Percentiles rank a stretch among this genome's conserved stretches.
Conservation (phyloP, 1,284 basidiomycete species). For the Bondarzewia mesenterica region DNA sequence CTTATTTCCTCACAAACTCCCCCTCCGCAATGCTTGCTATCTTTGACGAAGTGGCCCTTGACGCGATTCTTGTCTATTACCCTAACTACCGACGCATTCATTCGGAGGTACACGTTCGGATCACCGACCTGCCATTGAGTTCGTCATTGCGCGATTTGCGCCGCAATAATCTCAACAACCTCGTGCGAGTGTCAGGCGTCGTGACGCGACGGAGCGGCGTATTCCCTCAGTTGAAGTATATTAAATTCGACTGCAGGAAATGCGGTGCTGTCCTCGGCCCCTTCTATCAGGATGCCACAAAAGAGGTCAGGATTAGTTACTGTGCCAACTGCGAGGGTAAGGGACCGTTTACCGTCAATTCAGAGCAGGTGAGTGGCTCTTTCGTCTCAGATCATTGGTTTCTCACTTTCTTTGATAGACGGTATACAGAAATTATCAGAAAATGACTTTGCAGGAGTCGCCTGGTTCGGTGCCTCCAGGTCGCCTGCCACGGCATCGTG, state of each 20-base stretch:
- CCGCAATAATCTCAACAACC: conserved; percentile 87
- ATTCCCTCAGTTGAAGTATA: conserved; percentile 98
- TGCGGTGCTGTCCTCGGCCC: conserved; percentile 91
- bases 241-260: conserved; percentile 96
- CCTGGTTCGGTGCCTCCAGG: conserved; percentile 98
- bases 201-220: conserved; percentile 95
- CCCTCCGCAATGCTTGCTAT: conserved; percentile 89
- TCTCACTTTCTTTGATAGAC: conserved; percentile 51
- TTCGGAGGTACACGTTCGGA: conserved; percentile 95
- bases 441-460: conserved; percentile 97
- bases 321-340: conserved; percentile 92
- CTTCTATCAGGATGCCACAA: conserved; percentile 95
- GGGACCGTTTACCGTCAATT: conserved; percentile 95
- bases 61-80: conserved; percentile 92
- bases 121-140: conserved; percentile 87
- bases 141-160: conserved; percentile 91
- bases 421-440: conserved; percentile 98
- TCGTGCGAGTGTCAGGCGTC: conserved; percentile 95
- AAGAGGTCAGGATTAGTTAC: conserved; percentile 91
- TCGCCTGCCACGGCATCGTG: conserved; percentile 91
- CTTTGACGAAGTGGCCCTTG: conserved; percentile 93
- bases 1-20: conserved; percentile 95
- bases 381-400: neutral
- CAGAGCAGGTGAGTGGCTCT: conserved; percentile 66
- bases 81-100: conserved; percentile 96